Conservation (phyloP, 139 green algal genomes). For the Coelastrella sp. region DNA sequence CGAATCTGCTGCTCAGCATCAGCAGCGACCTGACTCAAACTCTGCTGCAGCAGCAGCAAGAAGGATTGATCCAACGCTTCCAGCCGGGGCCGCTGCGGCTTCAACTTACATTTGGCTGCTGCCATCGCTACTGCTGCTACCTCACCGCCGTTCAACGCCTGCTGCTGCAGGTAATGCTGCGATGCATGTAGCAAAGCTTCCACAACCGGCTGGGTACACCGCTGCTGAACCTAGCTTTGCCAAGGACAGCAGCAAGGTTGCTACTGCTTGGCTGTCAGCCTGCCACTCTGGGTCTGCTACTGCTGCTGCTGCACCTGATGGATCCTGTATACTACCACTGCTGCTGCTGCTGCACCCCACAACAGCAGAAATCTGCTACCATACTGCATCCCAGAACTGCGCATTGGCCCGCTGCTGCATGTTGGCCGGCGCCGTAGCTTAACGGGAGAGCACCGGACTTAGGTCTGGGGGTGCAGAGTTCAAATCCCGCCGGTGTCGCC, state of each 20-base stretch:
- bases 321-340: too few relatives aligned
- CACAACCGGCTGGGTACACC: background rate
- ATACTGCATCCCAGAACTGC: background rate
- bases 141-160: background rate
- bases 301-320: background rate
- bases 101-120: background rate
- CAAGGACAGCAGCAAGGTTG: background rate
- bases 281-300: too few relatives aligned
- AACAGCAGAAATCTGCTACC: background rate
- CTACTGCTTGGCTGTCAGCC: too few relatives aligned
- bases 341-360: background rate
- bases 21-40: background rate
- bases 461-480: too few relatives aligned
- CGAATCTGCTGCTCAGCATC: background rate
- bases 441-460: too few relatives aligned
- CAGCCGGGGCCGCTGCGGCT: background rate
- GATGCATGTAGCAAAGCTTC: background rate
- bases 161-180: slow-evolving; percentile 31
- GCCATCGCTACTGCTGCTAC: slow-evolving; percentile 11
- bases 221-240: background rate
- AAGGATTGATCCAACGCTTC: background rate
- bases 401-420: background rate
- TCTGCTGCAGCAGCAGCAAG: background rate
- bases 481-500: too few relatives aligned
- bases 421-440: too few relatives aligned